phyloP scores from a whole-genome alignment of 2,329 filamentous ascomycete genomes.

The Aspergillus sergii region DNA sequence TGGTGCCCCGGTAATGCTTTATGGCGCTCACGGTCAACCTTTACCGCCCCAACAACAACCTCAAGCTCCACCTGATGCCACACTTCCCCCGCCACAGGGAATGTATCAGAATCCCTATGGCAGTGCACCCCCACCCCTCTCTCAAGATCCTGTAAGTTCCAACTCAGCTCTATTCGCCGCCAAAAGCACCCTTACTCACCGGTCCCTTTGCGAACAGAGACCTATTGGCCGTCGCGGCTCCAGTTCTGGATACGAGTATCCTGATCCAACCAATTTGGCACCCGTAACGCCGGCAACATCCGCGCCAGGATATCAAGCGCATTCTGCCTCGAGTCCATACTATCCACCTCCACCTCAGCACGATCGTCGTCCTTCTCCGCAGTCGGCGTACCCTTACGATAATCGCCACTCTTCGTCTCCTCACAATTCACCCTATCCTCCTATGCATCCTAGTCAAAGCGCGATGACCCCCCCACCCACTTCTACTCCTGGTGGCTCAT shows the following conservation, averaged over 20 bases:
- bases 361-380: slow-evolving; percentile 49
- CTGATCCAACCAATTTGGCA: slow-evolving; percentile 50
- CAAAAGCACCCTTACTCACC: slow-evolving; percentile 16
- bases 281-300: slow-evolving; percentile 50
- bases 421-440: slow-evolving; percentile 43
- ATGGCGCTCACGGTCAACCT: slow-evolving; percentile 54
- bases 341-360: slow-evolving; percentile 39
- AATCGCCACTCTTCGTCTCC: slow-evolving; percentile 46
- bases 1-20: slow-evolving; percentile 44
- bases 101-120: slow-evolving; percentile 45
- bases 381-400: slow-evolving; percentile 48
- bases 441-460: slow-evolving; percentile 35
- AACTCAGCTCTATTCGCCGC: slow-evolving; percentile 19
- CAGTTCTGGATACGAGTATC: slow-evolving; percentile 48
- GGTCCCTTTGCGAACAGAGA: slow-evolving; percentile 29
- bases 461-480: slow-evolving; percentile 33
- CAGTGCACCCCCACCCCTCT: slow-evolving; percentile 38
- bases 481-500: slow-evolving; percentile 35
- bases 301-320: slow-evolving; percentile 46
- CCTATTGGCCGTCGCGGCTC: slow-evolving; percentile 47
- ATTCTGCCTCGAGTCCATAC: slow-evolving; percentile 41
- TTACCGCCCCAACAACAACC: slow-evolving; percentile 49
- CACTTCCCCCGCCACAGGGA: slow-evolving; percentile 44
- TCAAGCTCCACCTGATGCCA: slow-evolving; percentile 37
- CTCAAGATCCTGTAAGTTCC: slow-evolving; percentile 51